These are phyloP conservation scores for Cutaneotrichosporon sp. DNA, from an alignment of 1,284 basidiomycete species.

Conservation along the genomic window DNA sequence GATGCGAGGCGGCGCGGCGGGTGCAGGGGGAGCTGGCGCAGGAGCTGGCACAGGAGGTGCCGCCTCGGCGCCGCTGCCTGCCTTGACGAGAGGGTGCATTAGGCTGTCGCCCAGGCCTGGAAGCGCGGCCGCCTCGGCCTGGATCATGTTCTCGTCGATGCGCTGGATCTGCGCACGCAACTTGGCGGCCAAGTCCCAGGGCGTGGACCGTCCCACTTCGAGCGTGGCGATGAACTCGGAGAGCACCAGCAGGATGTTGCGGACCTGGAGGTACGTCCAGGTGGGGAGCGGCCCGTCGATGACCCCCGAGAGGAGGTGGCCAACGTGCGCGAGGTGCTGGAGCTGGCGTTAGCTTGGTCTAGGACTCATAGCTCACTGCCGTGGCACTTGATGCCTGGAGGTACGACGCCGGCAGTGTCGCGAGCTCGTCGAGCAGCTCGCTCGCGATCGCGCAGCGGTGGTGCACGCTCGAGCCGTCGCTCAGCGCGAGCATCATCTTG, in stretches of 20 bases:
- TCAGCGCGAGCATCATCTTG: constrained; percentile 1
- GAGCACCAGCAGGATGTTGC: constrained; percentile 5
- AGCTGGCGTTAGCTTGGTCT: neutral
- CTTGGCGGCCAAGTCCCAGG: neutral
- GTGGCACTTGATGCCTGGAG: neutral
- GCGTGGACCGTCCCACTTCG: neutral
- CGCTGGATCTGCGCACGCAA: constrained; percentile 2
- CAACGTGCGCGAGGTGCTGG: constrained; percentile 6
- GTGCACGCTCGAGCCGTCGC: constrained; percentile 6
- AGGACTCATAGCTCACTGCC: neutral
- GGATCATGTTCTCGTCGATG: constrained; percentile 7
- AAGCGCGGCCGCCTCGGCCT: neutral
- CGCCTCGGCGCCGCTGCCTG: neutral
- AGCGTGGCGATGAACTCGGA: neutral
- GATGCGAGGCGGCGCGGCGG: neutral
- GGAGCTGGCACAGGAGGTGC: neutral
- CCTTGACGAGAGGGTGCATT: neutral
- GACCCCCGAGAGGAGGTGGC: constrained; percentile 4
- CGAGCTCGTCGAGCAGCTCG: constrained; percentile 3
- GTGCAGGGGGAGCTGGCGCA: neutral
- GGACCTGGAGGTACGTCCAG: constrained; percentile 5
- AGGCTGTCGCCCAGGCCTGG: neutral
- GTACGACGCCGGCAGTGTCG: constrained; percentile 2
- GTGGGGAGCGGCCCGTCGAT: constrained; percentile 1
- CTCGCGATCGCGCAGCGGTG: constrained; percentile 5